Percentiles rank a stretch among this genome's conserved stretches.
phyloP scores from a whole-genome alignment of 805 yeast genomes.

The Kregervanrija delftensis region DNA sequence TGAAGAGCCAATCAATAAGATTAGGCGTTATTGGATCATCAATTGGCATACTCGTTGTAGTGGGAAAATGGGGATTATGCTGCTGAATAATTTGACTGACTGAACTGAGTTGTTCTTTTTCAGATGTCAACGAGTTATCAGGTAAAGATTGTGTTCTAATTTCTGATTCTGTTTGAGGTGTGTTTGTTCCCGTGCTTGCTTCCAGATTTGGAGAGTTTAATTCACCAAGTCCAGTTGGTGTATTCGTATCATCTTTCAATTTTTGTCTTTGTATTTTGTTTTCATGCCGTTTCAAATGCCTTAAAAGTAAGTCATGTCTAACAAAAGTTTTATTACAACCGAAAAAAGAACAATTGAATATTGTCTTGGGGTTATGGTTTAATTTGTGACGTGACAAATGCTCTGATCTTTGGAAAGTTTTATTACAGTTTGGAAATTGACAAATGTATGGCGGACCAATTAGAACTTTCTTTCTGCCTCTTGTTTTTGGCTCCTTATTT shows the following conservation, averaged over 20 bases:
- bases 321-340: constrained; percentile 58
- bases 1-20: constrained; percentile 24
- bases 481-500: constrained; percentile 3
- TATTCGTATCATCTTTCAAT: not conserved
- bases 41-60: not conserved
- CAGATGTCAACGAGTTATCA: too few relatives aligned
- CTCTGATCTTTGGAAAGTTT: constrained; percentile 53
- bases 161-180: not conserved
- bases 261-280: constrained; percentile 10
- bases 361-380: constrained; percentile 51
- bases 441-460: constrained; percentile 31
- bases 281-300: constrained; percentile 41
- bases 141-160: too few relatives aligned
- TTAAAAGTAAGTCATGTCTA: constrained; percentile 44
- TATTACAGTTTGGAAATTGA: constrained; percentile 43
- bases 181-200: not conserved
- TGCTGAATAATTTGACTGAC: constrained; percentile 21
- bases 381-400: constrained; percentile 59
- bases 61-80: constrained; percentile 6
- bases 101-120: constrained; percentile 10
- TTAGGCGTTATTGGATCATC: constrained; percentile 11
- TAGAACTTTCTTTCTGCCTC: constrained; percentile 13
- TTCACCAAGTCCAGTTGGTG: not conserved
- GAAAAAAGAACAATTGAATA: constrained; percentile 41
- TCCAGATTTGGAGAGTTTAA: too few relatives aligned